phyloP scores from a whole-genome alignment of 495 filamentous ascomycete genomes.

The Cercophora scortea region DNA sequence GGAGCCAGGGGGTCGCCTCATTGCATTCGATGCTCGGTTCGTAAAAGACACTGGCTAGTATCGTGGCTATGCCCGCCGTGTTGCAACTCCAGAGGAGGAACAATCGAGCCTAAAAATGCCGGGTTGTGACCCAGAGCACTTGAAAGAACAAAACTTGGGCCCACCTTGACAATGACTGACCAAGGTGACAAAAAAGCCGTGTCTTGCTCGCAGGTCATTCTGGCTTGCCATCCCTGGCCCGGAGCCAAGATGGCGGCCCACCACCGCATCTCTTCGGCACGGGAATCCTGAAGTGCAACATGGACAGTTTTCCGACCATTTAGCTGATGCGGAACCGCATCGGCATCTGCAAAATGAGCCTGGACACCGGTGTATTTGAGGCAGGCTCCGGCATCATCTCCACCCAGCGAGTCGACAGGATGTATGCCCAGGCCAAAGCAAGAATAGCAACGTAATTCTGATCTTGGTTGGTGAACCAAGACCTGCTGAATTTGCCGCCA shows the following conservation, averaged over 20 bases:
- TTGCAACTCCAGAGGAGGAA: background rate
- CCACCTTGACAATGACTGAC: background rate
- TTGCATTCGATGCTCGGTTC: conserved; percentile 11
- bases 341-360: background rate
- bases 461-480: background rate
- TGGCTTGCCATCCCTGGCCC: conserved; percentile 21
- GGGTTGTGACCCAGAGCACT: background rate
- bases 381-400: conserved; percentile 5
- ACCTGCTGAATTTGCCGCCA: background rate
- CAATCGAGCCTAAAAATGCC: background rate
- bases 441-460: conserved; percentile 6
- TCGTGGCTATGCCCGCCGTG: background rate
- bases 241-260: conserved; percentile 26
- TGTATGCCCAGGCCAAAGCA: conserved; percentile 13
- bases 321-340: background rate
- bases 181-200: conserved; percentile 3
- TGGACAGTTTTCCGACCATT: background rate
- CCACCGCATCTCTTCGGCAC: conserved; percentile 12
- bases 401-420: conserved; percentile 15
- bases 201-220: conserved; percentile 2
- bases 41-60: conserved; percentile 12
- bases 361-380: conserved; percentile 1
- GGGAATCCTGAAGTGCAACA: background rate
- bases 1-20: conserved; percentile 11
- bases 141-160: background rate